Evolutionary conservation across 345 rosid genomes (phyloP), one percentile per base, ranked within the genome.

Genomic region (Citrus hindsii): DNA sequence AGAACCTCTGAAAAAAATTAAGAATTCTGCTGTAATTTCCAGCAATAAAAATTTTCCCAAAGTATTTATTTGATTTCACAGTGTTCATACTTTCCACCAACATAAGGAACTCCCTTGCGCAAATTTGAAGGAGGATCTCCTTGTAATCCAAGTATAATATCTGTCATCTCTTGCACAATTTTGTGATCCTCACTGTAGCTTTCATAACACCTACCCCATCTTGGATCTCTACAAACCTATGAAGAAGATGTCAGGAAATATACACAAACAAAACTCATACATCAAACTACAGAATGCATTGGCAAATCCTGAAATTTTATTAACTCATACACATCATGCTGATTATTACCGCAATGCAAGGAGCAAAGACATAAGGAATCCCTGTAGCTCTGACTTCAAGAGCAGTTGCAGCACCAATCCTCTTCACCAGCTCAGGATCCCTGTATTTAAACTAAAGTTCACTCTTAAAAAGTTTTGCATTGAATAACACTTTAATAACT

Each of bases 131-230:
- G 99, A 84, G 86, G 80, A 74, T 90, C 97, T 79, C 98, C 99
- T 89, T 96, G 98, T 75, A 96, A 86, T 40, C 98, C 99, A 53
- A 92, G 86, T 77, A 96, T 86, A 68, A 94, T 79, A 67, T 91
- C 95, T 0, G 98, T 92, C 99, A 96, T 94, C 77, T 85, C 82
- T 80, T 88, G 87, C 86, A 96, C 99, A 60, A 94, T 79, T 77
- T 89, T 88, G 67, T 88, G 89, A 79, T 95, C 95, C 84, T 95
- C 98, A 27, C 98, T 91, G 79, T 91, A 95, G 88, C 98, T 96
- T 82, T 96, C 99, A 38, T 92, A 96, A 85, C 98, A 94, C 79
- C 99, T 84, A 48, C 99, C 98, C 98, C 98, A 96, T 81, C 98
- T 89, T 7, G 98, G 99, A 87, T 94, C 98, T 85, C 98, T 89